Evolutionary conservation across 179 eudicot species (phyloP).

Genomic region (Silene vulgaris): DNA sequence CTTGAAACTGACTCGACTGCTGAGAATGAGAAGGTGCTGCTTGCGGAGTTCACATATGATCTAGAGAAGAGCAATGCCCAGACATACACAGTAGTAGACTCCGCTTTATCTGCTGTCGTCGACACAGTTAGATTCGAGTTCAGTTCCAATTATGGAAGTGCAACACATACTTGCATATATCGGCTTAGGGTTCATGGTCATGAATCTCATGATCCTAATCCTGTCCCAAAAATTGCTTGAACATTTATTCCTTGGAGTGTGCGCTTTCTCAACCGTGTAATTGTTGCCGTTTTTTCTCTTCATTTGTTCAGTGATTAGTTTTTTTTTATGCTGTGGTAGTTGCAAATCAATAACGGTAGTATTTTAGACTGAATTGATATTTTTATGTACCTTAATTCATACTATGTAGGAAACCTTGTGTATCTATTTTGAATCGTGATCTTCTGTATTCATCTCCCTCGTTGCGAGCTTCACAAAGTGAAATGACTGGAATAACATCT

Average conservation of each 20-base stretch:
- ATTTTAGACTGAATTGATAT: neutral
- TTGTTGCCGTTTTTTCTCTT: conserved; percentile 10
- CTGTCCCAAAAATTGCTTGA: conserved; percentile 31
- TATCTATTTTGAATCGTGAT: conserved; percentile 1
- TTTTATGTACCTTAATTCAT: neutral
- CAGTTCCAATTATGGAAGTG: conserved; percentile 73
- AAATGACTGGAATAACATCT: too few relatives aligned
- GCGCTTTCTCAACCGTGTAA: conserved; percentile 9
- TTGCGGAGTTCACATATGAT: conserved; percentile 69
- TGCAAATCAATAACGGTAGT: conserved; percentile 9
- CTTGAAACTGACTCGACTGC: conserved; percentile 20
- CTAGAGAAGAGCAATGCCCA: conserved; percentile 87
- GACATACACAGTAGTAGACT: conserved; percentile 50
- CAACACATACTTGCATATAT: conserved; percentile 77
- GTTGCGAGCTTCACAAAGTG: too few relatives aligned
- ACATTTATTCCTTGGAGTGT: conserved; percentile 5
- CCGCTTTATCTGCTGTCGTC: conserved; percentile 36
- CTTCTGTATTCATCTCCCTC: neutral
- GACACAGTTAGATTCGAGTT: conserved; percentile 67
- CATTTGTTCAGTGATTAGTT: conserved; percentile 11
- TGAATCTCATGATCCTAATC: conserved; percentile 49
- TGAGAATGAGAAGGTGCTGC: conserved; percentile 41
- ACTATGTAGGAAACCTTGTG: neutral
- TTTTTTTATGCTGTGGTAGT: conserved; percentile 9
- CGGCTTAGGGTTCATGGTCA: conserved; percentile 85